Base-by-base conservation (phyloP, 371 early-diverging fungal species). In the Zancudomyces culisetae region DNA sequence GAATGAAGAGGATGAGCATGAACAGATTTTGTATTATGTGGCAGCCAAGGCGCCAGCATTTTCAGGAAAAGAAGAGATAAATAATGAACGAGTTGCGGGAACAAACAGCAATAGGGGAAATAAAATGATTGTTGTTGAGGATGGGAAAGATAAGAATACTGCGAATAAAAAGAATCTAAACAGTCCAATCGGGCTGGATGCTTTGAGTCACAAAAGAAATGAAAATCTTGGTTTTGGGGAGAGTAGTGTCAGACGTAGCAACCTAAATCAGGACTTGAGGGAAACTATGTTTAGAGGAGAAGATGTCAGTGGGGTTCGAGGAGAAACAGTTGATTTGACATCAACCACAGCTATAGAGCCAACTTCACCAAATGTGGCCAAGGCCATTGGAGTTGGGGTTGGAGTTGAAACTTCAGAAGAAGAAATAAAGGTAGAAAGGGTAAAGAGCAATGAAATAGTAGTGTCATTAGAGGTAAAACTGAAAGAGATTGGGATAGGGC, bases 401-500 rank as follows among this genome's bases (percentile, higher is more conserved):
- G 35, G 10, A 35, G 10, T 35, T 15, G 35, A 35, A 35, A 35
- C 6, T 15, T 35, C 15, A 15, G 35, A 35, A 35, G 35, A 15
- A 15, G 15, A 15, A 10, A 10, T 15, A 15, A 35, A 15, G 6
- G 35, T 35, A 15, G 10, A 6, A 6, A 15, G 6, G 35, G 6
- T 35, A 35, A 10, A 6, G 6, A 35, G 35, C 15, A 35, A 35
- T 15, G 63, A 63, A 23, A 58, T 60, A 43, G 76, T 73, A 1
- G 80, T 82, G 6, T 78, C 83, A 20, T 66, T 81, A 57, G 85
- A 86, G 62, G 79, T 78, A 45, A 79, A 83, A 64, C 72, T 85
- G 63, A 74, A 84, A 27, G 85, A 86, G 56, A 75, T 87, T 27
- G 90, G 90, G 2, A 62, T 87, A 27, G 84, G 83, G 6, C 80